Conservation (phyloP, 495 filamentous ascomycete genomes). For the Penicillium egyptiacum region DNA sequence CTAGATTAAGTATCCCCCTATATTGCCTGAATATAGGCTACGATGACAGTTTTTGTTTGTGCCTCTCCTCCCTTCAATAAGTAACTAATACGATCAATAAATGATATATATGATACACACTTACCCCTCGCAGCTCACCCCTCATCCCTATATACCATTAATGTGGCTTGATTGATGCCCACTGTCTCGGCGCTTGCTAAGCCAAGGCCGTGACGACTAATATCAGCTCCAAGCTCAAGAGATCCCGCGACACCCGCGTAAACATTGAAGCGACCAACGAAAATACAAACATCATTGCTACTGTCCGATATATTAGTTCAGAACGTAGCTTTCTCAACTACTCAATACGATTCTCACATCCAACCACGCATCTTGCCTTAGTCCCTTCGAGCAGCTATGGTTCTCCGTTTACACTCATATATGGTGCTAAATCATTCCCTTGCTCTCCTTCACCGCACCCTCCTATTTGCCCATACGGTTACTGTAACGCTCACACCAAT, state of each 20-base stretch:
- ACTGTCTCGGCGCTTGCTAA: background rate
- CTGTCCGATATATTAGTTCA: too few relatives aligned
- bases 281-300: background rate
- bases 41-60: background rate
- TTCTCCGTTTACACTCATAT: too few relatives aligned
- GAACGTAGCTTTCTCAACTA: too few relatives aligned
- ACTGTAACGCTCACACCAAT: background rate
- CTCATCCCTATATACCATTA: background rate
- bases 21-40: background rate
- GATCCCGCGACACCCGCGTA: too few relatives aligned
- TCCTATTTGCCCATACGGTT: background rate
- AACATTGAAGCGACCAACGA: background rate
- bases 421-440: background rate
- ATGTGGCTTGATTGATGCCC: background rate
- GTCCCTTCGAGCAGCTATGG: too few relatives aligned
- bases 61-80: background rate
- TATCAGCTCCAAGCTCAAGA: background rate
- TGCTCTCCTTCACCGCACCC: background rate
- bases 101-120: background rate
- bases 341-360: too few relatives aligned
- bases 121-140: background rate
- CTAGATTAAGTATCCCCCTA: background rate
- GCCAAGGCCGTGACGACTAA: background rate
- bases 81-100: background rate
- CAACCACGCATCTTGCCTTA: too few relatives aligned